phyloP scores from a whole-genome alignment of 1,139 yeast genomes.

The Lodderomyces elongisporus region DNA sequence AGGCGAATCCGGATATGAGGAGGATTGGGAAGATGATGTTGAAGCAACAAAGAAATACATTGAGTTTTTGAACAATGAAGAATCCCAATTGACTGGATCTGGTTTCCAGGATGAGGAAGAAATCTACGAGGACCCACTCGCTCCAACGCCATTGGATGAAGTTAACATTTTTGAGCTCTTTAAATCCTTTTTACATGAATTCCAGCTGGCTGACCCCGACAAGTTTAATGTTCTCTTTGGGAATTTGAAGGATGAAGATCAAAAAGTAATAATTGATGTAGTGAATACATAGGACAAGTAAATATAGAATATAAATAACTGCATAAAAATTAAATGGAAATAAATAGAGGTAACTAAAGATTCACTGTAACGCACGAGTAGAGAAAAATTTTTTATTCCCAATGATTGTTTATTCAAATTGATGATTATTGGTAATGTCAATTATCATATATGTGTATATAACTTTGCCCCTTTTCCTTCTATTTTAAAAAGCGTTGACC shows the following conservation, averaged over 20 bases:
- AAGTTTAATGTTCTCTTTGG: constrained; percentile 16
- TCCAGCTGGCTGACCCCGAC: constrained; percentile 12
- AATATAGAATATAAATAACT: not conserved
- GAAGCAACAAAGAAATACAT: constrained; percentile 13
- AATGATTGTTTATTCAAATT: too few relatives aligned
- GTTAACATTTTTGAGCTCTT: constrained; percentile 45
- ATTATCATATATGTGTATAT: too few relatives aligned
- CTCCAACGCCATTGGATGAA: constrained; percentile 70
- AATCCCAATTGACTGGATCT: constrained; percentile 34
- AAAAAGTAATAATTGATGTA: constrained; percentile 11
- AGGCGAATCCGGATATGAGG: constrained; percentile 18
- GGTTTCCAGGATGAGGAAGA: constrained; percentile 49
- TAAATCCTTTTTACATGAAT: constrained; percentile 9
- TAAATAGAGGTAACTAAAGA: too few relatives aligned
- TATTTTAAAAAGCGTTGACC: too few relatives aligned
- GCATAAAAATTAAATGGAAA: too few relatives aligned
- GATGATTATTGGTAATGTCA: too few relatives aligned
- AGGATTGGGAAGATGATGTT: constrained; percentile 37
- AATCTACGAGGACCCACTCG: constrained; percentile 74
- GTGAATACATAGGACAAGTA: constrained; percentile 4
- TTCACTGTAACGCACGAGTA: too few relatives aligned
- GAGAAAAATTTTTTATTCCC: too few relatives aligned
- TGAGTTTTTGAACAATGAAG: constrained; percentile 10
- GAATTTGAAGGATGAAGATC: constrained; percentile 11
- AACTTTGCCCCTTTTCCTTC: too few relatives aligned